Evolutionary conservation across 257 asterid species (phyloP), one percentile per base, ranked within the genome.

Genomic region (Nyctanthes arbortristis): DNA sequence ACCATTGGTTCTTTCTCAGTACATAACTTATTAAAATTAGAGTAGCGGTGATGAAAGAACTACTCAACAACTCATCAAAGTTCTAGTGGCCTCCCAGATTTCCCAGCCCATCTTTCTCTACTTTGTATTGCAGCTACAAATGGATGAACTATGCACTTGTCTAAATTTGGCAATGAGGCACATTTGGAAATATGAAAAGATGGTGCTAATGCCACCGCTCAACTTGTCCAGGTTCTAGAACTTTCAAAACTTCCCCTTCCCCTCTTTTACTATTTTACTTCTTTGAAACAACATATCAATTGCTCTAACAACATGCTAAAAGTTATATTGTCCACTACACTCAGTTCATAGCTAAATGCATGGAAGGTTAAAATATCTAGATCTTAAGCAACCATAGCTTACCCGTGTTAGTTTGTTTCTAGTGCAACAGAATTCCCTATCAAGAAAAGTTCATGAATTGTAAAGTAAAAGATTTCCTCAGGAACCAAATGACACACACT

Each of bases 401-500:
- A 1, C 2, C 24, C 24, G 5, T n/a, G 24, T 43, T 43, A 43
- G 54, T n/a, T 43, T 43, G 14, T 20, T 9, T 43, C 54, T 5
- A 43, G 54, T 43, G 24, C 2, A 43, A 14, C 54, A 16, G 6
- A 5, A 43, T 3, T 4, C 5, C 24, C 54, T 1, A 43, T 14
- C 8, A 4, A 24, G 54, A 22, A 40, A 43, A 43, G n/a, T 43
- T 43, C 52, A 14, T 16, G 8, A 16, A 43, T 18, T 22, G 22
- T 43, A 43, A 43, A 43, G n/a, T 14, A 40, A 12, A 40, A 40
- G 16, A 12, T 16, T 14, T 24, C 54, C 9, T 43, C 24, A 24
- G n/a, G 59, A 52, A 52, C 59, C 29, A 52, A 64, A 72, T 3
- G 24, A 20, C 52, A 58, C 7, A 34, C 28, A 18, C 36, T 63